phyloP scores from a whole-genome alignment of 1,284 basidiomycete species.

The Irpex lacteus region DNA sequence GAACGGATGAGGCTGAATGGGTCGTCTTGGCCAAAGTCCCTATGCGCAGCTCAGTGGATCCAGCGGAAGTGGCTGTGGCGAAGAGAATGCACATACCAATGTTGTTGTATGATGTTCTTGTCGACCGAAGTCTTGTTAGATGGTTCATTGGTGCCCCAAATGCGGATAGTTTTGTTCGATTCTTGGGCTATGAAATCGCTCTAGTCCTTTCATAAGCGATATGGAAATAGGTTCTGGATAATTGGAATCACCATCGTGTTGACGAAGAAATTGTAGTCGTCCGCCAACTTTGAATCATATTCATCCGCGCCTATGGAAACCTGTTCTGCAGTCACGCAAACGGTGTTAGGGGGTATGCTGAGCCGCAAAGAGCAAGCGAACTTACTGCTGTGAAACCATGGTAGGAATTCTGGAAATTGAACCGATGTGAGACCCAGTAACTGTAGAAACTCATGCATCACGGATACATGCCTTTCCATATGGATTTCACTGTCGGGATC shows the following conservation, averaged over 20 bases:
- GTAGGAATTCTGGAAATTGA: constrained; percentile 26
- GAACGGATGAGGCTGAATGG: constrained; percentile 25
- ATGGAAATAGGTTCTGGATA: background rate
- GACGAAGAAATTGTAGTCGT: constrained; percentile 32
- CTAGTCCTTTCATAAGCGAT: constrained; percentile 5
- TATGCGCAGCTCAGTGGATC: background rate
- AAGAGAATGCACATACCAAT: constrained; percentile 22
- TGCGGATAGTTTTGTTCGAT: constrained; percentile 26
- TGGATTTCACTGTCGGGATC: constrained; percentile 24
- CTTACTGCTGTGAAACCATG: constrained; percentile 29
- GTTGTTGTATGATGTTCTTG: constrained; percentile 32
- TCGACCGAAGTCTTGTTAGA: constrained; percentile 27
- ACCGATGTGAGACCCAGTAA: background rate
- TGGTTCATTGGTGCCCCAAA: constrained; percentile 31
- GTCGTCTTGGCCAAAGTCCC: constrained; percentile 33
- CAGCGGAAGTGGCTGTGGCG: background rate
- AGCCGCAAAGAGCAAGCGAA: background rate
- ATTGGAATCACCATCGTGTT: constrained; percentile 23
- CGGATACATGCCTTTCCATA: constrained; percentile 22
- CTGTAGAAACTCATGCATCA: constrained; percentile 2
- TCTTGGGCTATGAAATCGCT: constrained; percentile 21
- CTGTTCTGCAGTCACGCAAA: constrained; percentile 16
- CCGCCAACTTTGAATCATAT: constrained; percentile 27
- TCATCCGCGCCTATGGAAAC: constrained; percentile 31
- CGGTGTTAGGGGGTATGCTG: background rate